Percentiles rank a stretch among this genome's conserved stretches.
phyloP scores from a whole-genome alignment of 495 filamentous ascomycete genomes.

The Aspergillus avenaceus region DNA sequence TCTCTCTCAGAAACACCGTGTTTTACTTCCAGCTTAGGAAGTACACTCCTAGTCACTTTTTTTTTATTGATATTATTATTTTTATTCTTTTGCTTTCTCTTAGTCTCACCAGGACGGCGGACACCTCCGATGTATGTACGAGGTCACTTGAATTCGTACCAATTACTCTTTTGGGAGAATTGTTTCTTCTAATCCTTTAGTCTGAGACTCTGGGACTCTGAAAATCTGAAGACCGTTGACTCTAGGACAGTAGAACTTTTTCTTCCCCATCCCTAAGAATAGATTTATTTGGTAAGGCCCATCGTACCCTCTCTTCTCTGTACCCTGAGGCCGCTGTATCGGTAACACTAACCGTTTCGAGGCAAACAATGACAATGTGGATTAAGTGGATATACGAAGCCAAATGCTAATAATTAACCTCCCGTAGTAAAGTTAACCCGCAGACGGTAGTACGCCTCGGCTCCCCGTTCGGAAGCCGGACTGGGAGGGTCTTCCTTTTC shows the following conservation, averaged over 20 bases:
- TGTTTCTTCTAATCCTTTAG: no score
- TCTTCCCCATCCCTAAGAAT: not conserved
- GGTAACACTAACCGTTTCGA: not conserved
- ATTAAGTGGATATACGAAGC: no score
- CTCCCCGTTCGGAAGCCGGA: conserved; percentile 11
- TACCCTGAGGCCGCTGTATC: not conserved
- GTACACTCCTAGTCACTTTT: not conserved
- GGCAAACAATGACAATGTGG: not conserved
- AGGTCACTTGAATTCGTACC: no score
- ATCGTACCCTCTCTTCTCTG: no score
- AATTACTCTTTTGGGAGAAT: no score
- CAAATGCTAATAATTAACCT: conserved; percentile 10
- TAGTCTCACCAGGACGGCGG: no score
- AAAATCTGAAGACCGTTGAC: no score
- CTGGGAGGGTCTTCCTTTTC: conserved; percentile 1
- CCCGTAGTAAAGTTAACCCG: conserved; percentile 5
- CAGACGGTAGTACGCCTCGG: conserved; percentile 1
- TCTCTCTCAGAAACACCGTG: not conserved
- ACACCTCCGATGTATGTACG: no score
- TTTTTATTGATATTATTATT: not conserved
- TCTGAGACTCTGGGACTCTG: no score
- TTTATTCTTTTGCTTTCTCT: no score
- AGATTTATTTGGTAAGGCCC: no score
- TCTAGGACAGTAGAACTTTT: no score
- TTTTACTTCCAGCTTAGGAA: not conserved